A percentile compares a stretch with the other conserved stretches of the same genome.
These are phyloP conservation scores for Didymella sp. DNA, from an alignment of 2,329 filamentous ascomycete genomes.

Conservation along the genomic window DNA sequence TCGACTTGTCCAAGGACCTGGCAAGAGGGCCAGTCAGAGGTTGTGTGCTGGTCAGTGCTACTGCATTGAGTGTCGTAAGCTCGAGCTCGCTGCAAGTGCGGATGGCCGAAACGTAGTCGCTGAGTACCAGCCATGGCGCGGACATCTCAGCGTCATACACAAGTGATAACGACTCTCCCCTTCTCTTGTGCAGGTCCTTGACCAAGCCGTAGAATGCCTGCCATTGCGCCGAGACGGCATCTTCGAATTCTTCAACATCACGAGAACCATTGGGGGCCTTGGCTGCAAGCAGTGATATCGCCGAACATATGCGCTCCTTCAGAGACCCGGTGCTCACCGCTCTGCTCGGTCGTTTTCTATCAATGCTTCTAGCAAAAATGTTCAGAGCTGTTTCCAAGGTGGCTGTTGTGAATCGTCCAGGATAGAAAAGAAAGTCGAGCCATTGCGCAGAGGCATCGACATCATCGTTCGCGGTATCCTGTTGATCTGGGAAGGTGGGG, in stretches of 20 bases:
- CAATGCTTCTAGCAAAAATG: constrained; percentile 75
- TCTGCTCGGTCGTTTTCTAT: constrained; percentile 29
- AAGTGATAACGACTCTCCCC: constrained; percentile 81
- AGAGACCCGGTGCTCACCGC: constrained; percentile 60
- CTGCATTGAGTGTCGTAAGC: constrained; percentile 72
- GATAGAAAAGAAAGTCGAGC: constrained; percentile 82
- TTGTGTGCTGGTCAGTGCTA: constrained; percentile 46
- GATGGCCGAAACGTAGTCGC: constrained; percentile 80
- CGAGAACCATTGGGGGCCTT: constrained; percentile 69
- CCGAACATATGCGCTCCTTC: constrained; percentile 76
- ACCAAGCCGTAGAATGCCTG: constrained; percentile 86
- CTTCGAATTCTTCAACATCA: constrained; percentile 77
- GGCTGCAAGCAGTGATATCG: constrained; percentile 72
- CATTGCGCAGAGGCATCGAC: constrained; percentile 74
- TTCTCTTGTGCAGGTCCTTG: constrained; percentile 82
- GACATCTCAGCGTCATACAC: constrained; percentile 73
- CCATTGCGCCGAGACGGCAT: constrained; percentile 83
- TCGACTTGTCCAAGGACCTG: constrained; percentile 42
- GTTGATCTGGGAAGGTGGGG: constrained; percentile 49
- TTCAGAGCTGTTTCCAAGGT: constrained; percentile 83
- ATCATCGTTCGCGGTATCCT: constrained; percentile 49
- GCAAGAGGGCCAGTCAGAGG: constrained; percentile 31
- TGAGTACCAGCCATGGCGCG: constrained; percentile 83
- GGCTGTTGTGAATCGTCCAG: constrained; percentile 78
- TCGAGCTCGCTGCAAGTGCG: constrained; percentile 82